Evolutionary conservation across 495 filamentous ascomycete genomes (phyloP).

Genomic region (Penicillium longicatenatum): DNA sequence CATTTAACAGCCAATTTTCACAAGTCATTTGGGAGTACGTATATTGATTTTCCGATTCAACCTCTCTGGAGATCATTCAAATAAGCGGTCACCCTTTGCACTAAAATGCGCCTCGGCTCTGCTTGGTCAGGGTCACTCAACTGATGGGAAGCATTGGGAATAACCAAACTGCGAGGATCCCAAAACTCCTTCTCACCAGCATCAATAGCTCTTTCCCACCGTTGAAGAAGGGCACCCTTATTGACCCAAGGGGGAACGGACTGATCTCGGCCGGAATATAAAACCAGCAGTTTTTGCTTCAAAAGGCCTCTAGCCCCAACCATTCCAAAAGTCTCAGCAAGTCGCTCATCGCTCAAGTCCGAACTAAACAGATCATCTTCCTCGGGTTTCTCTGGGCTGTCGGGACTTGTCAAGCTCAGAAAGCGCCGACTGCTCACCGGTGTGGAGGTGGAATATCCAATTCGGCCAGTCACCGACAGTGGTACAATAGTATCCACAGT

Average conservation of each 20-base stretch:
- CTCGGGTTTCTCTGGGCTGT: slow-evolving; percentile 52
- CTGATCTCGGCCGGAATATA: slow-evolving; percentile 73
- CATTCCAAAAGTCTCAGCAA: slow-evolving; percentile 64
- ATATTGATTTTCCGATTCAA: neutral
- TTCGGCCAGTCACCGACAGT: slow-evolving; percentile 34
- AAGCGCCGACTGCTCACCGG: slow-evolving; percentile 68
- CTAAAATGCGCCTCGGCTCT: slow-evolving; percentile 40
- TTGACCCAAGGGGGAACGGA: slow-evolving; percentile 65
- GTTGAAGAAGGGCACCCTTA: slow-evolving; percentile 59
- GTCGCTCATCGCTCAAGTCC: slow-evolving; percentile 61
- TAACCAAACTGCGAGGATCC: slow-evolving; percentile 43
- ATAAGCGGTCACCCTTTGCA: slow-evolving; percentile 36
- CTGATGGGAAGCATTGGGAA: slow-evolving; percentile 49
- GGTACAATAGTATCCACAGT: slow-evolving; percentile 38
- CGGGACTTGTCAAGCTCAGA: slow-evolving; percentile 60
- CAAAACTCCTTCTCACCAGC: slow-evolving; percentile 30
- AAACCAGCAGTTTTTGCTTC: slow-evolving; percentile 42
- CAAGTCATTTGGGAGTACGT: no score
- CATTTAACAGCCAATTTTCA: no score
- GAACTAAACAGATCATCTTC: slow-evolving; percentile 89
- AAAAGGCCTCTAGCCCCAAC: slow-evolving; percentile 54
- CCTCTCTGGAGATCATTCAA: slow-evolving; percentile 26
- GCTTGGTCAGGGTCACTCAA: slow-evolving; percentile 49
- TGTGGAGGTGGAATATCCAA: slow-evolving; percentile 39
- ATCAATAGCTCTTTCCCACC: slow-evolving; percentile 63